Conservation (phyloP, 768 basidiomycete genomes). For the Tricholoma matsutake region DNA sequence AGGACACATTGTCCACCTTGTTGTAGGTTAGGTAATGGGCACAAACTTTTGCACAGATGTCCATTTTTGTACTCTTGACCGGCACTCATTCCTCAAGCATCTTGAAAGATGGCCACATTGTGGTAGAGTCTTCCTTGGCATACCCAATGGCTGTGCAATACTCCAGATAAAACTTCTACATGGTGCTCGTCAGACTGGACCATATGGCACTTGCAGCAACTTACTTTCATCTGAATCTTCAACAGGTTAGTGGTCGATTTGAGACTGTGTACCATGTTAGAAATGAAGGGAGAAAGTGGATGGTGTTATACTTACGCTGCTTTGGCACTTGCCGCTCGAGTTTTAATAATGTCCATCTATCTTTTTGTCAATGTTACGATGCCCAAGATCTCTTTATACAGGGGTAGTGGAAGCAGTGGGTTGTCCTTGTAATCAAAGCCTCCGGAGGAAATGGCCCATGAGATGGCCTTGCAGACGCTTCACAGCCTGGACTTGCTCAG, state of each 20-base stretch:
- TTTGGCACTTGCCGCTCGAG: neutral
- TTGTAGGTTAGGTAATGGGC: constrained; percentile 3
- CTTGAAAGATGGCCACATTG: constrained; percentile 2
- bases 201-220: too few species aligned
- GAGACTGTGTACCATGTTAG: too few species aligned
- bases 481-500: neutral
- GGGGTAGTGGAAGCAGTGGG: constrained; percentile 4
- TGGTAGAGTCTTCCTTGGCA: constrained; percentile 5
- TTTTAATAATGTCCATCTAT: neutral
- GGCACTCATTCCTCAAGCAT: constrained; percentile 6
- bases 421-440: neutral
- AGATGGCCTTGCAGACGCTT: constrained; percentile 8
- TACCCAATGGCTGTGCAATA: constrained; percentile 7
- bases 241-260: too few species aligned
- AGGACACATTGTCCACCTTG: constrained; percentile 4
- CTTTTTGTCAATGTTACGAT: neutral
- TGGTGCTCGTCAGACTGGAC: neutral
- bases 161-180: constrained; percentile 11
- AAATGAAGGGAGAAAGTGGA: too few species aligned
- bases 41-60: constrained; percentile 1
- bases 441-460: constrained; percentile 6
- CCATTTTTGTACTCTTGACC: constrained; percentile 11
- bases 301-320: too few species aligned
- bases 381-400: neutral
- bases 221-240: too few species aligned